Conservation (phyloP, 129 eudicot species). For the Tagetes erecta region DNA sequence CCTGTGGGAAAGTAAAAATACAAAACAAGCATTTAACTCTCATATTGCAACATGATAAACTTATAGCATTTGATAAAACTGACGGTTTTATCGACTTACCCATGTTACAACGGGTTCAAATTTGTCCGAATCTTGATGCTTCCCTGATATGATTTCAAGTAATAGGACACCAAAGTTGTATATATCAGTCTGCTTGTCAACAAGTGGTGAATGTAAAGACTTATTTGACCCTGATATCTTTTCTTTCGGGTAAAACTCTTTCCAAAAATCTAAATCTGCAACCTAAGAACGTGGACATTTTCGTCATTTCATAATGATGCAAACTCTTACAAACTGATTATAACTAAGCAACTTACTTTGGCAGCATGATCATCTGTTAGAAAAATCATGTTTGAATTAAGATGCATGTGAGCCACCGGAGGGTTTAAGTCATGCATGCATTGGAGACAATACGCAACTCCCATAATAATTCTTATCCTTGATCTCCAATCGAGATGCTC, state of each 20-base stretch:
- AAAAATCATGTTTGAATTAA: slow-evolving; percentile 46
- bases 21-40: background rate
- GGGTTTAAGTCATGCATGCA: slow-evolving; percentile 73
- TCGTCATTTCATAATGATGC: background rate
- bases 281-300: slow-evolving; percentile 41
- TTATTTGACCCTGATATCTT: slow-evolving; percentile 34
- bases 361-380: slow-evolving; percentile 91
- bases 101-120: slow-evolving; percentile 50
- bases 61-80: background rate
- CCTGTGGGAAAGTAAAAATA: slow-evolving; percentile 34
- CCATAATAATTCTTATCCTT: slow-evolving; percentile 75
- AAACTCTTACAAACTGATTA: background rate
- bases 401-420: slow-evolving; percentile 43
- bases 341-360: slow-evolving; percentile 49
- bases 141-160: slow-evolving; percentile 77
- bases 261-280: slow-evolving; percentile 58
- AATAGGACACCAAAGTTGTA: slow-evolving; percentile 66
- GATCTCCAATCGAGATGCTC: slow-evolving; percentile 87
- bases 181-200: slow-evolving; percentile 51
- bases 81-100: slow-evolving; percentile 40
- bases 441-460: slow-evolving; percentile 77
- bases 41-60: background rate
- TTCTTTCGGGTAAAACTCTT: slow-evolving; percentile 41
- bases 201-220: slow-evolving; percentile 33
- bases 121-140: slow-evolving; percentile 45